Percentiles rank a stretch among this genome's conserved stretches.
These are phyloP conservation scores for Crithidia expoeki DNA, from an alignment of 208 protist species.

Conservation along the genomic window DNA sequence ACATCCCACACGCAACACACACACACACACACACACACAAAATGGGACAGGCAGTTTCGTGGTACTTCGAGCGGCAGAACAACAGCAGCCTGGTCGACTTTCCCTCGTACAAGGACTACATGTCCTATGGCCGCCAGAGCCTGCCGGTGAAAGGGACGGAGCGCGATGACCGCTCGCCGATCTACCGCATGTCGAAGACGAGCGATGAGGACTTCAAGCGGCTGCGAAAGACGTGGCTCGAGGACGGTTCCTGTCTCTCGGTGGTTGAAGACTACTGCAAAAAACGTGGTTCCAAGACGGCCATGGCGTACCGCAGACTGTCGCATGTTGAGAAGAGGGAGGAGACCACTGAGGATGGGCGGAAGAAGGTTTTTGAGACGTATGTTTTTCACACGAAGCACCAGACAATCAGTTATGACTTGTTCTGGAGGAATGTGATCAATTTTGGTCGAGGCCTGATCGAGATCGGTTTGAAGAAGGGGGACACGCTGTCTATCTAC, in stretches of 20 bases:
- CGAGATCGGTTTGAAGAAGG: conserved; percentile 62
- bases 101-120: conserved; percentile 47
- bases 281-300: conserved; percentile 47
- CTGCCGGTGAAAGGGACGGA: conserved; percentile 46
- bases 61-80: conserved; percentile 55
- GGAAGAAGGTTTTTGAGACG: conserved; percentile 56
- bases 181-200: conserved; percentile 72
- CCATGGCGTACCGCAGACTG: conserved; percentile 60
- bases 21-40: too few relatives aligned
- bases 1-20: neutral
- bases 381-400: conserved; percentile 67
- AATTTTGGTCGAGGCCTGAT: conserved; percentile 52
- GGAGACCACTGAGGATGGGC: conserved; percentile 41
- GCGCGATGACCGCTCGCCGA: conserved; percentile 42
- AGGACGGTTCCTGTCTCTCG: conserved; percentile 43
- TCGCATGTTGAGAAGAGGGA: conserved; percentile 44
- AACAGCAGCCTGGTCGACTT: conserved; percentile 45
- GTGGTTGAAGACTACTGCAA: conserved; percentile 47
- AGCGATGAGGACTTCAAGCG: conserved; percentile 50
- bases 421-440: conserved; percentile 60
- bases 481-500: conserved; percentile 64
- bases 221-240: conserved; percentile 47
- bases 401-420: conserved; percentile 55
- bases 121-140: conserved; percentile 43
- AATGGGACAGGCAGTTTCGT: conserved; percentile 67